These are phyloP conservation scores for Sparassis latifolia DNA, from an alignment of 1,284 basidiomycete genomes.

Conservation along the genomic window DNA sequence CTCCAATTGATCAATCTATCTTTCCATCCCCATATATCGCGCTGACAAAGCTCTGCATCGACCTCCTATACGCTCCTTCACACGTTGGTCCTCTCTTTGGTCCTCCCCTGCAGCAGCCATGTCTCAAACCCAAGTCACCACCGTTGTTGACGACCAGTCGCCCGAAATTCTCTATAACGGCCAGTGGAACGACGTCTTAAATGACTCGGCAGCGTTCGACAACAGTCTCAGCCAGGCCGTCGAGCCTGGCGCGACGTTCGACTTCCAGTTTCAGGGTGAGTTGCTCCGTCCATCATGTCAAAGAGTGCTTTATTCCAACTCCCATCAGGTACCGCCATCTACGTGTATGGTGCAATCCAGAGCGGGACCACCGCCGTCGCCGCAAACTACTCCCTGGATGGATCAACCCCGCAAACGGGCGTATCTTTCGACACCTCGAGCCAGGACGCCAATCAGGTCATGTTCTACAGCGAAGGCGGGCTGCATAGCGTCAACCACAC, in stretches of 20 bases:
- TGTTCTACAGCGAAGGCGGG: conserved; percentile 3
- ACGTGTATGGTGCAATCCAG: too few relatives aligned
- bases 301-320: too few relatives aligned
- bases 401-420: background rate
- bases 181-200: background rate
- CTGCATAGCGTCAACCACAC: background rate
- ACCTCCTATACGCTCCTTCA: too few relatives aligned
- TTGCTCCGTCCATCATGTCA: too few relatives aligned
- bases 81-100: too few relatives aligned
- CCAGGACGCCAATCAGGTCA: background rate
- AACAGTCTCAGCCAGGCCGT: background rate
- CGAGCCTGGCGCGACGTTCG: background rate
- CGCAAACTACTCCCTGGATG: background rate
- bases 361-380: too few relatives aligned
- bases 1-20: too few relatives aligned
- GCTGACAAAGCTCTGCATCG: too few relatives aligned
- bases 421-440: background rate
- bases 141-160: background rate
- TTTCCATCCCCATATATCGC: too few relatives aligned
- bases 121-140: background rate
- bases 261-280: background rate
- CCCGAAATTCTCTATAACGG: background rate
- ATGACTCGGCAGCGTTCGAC: background rate
- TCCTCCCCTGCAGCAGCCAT: background rate
- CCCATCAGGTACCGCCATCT: too few relatives aligned